phyloP scores from a whole-genome alignment of 352 stramenopile genomes.

The Globisporangium camurandrum region DNA sequence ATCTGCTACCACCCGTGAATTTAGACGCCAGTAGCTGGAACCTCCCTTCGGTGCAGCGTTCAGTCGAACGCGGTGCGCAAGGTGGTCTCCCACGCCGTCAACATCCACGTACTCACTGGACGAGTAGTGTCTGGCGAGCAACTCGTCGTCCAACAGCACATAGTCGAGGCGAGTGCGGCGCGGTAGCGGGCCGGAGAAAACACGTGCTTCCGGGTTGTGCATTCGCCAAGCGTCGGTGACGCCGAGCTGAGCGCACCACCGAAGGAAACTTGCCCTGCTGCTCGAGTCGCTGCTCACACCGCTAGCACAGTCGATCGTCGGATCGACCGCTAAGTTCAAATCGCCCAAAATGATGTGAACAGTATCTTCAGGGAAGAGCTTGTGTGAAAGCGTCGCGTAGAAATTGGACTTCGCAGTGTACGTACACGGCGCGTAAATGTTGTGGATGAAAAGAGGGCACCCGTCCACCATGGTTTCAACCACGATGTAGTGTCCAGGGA shows the following conservation, averaged over 20 bases:
- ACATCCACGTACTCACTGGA: not conserved
- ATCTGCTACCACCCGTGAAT: not conserved
- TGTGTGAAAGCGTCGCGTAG: not conserved
- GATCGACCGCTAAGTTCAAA: slow-evolving; percentile 9
- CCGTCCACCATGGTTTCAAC: not conserved
- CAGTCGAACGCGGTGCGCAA: not conserved
- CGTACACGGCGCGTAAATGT: slow-evolving; percentile 13
- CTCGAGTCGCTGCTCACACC: not conserved
- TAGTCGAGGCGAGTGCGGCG: slow-evolving; percentile 15
- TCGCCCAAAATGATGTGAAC: slow-evolving; percentile 13
- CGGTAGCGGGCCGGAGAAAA: slow-evolving; percentile 3
- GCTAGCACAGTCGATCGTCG: slow-evolving; percentile 1
- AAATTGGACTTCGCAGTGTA: not conserved
- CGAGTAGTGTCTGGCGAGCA: not conserved
- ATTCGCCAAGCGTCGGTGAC: slow-evolving; percentile 15
- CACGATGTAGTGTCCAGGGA: slow-evolving; percentile 6
- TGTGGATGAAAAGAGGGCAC: slow-evolving; percentile 1
- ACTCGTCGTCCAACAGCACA: slow-evolving; percentile 6
- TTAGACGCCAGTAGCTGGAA: slow-evolving; percentile 3
- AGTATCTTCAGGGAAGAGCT: not conserved
- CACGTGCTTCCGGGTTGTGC: slow-evolving; percentile 1
- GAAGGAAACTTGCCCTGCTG: slow-evolving; percentile 2
- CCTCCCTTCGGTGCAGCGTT: not conserved
- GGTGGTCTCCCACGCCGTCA: slow-evolving; percentile 3
- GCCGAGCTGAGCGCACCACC: slow-evolving; percentile 10